Conservation (phyloP, 2,329 filamentous ascomycete genomes). For the Pseudogymnoascus sp. region DNA sequence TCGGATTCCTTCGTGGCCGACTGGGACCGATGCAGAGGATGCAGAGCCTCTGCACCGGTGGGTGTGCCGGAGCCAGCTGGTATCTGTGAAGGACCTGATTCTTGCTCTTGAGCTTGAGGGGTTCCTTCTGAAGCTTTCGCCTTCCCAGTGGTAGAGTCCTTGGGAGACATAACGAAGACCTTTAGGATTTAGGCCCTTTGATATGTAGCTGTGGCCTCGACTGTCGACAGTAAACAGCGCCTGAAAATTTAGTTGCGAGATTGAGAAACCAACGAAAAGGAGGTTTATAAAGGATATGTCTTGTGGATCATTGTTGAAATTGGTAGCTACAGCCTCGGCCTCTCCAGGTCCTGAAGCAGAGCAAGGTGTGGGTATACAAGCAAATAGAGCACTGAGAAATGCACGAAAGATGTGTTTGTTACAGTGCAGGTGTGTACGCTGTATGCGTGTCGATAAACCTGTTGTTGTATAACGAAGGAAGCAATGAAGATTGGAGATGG, state of each 20-base stretch:
- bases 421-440: neutral
- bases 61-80: conserved; percentile 33
- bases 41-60: conserved; percentile 41
- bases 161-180: neutral
- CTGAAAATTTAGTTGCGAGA: neutral
- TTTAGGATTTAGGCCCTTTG: neutral
- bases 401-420: neutral
- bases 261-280: neutral
- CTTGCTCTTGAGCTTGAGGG: conserved; percentile 11
- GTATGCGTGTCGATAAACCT: neutral
- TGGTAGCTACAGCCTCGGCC: neutral
- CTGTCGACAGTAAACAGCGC: neutral
- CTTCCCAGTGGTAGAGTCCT: neutral
- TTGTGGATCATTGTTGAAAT: conserved; percentile 6
- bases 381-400: neutral
- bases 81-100: conserved; percentile 13
- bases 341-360: neutral
- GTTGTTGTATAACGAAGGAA: conserved; percentile 2
- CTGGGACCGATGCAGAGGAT: conserved; percentile 27
- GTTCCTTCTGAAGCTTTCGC: neutral
- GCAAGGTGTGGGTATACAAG: neutral
- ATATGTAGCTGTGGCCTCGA: neutral
- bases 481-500: neutral
- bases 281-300: neutral
- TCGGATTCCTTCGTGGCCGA: conserved; percentile 28